phyloP scores from a whole-genome alignment of 371 early-diverging fungal species.

The Mucor circinelloides region DNA sequence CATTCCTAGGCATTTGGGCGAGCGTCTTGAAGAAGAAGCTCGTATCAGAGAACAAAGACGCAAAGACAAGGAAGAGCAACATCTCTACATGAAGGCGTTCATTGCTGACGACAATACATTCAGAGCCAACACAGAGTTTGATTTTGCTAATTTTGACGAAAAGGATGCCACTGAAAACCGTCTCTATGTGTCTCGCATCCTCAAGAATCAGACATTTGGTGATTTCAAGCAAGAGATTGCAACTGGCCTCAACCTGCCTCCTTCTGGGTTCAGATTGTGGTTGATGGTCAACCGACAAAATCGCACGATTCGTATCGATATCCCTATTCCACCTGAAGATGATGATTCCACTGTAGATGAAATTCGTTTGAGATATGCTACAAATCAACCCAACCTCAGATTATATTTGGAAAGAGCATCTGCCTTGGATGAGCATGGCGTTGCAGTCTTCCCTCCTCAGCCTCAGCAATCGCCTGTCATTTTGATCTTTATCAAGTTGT shows the following conservation, averaged over 20 bases:
- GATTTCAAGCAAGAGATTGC: constrained; percentile 31
- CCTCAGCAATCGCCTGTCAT: constrained; percentile 3
- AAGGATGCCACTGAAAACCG: constrained; percentile 19
- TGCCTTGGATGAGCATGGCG: constrained; percentile 1
- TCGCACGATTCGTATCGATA: constrained; percentile 87
- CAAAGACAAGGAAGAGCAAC: constrained; percentile 71
- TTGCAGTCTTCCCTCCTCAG: constrained; percentile 15
- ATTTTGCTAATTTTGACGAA: constrained; percentile 58
- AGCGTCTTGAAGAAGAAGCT: constrained; percentile 62
- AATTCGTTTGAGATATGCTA: constrained; percentile 22
- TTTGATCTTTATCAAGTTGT: constrained; percentile 32
- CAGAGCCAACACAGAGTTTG: constrained; percentile 76
- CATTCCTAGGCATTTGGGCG: constrained; percentile 76
- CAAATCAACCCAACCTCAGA: constrained; percentile 25
- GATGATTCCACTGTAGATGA: constrained; percentile 25
- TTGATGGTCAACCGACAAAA: constrained; percentile 86
- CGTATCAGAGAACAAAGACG: constrained; percentile 48
- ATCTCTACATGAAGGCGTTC: constrained; percentile 61
- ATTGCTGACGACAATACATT: constrained; percentile 70
- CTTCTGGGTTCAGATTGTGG: constrained; percentile 82
- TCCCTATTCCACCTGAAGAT: constrained; percentile 50
- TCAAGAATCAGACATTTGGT: constrained; percentile 41
- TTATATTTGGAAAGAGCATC: constrained; percentile 28
- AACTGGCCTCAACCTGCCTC: constrained; percentile 36
- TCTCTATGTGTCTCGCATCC: constrained; percentile 11